A percentile compares a stretch with the other conserved stretches of the same genome.
phyloP scores from a whole-genome alignment of 2,329 filamentous ascomycete genomes.

The Colletotrichum phormii region DNA sequence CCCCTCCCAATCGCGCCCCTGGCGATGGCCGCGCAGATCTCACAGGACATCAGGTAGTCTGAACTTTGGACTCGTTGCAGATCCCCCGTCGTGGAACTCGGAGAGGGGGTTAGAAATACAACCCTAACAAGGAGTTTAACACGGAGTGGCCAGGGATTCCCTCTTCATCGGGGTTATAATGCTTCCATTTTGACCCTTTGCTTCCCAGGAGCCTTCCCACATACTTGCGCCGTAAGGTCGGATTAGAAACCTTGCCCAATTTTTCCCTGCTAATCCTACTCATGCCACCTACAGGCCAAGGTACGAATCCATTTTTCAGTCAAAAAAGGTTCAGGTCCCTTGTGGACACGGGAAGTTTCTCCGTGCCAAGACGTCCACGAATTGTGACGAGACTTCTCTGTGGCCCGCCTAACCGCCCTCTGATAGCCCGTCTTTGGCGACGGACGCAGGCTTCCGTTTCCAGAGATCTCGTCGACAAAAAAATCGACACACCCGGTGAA shows the following conservation, averaged over 20 bases:
- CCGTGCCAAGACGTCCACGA: background rate
- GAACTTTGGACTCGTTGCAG: constrained; percentile 23
- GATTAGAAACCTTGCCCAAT: background rate
- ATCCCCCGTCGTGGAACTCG: constrained; percentile 16
- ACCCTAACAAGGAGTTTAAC: background rate
- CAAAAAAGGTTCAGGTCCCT: background rate
- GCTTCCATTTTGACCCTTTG: background rate
- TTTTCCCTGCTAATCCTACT: background rate
- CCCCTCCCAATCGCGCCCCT: background rate
- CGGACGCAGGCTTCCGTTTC: background rate
- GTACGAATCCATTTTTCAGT: background rate
- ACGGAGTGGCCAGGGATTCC: background rate
- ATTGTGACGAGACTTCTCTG: background rate
- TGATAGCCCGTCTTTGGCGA: background rate
- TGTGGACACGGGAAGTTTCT: background rate
- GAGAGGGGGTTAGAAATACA: background rate
- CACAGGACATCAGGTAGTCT: constrained; percentile 30
- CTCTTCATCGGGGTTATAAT: background rate
- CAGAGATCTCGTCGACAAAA: no score
- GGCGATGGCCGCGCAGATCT: constrained; percentile 31
- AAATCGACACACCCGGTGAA: background rate
- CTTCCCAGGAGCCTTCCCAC: no score
- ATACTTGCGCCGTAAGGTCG: background rate
- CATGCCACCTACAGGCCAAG: background rate
- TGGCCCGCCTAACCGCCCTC: background rate